These are phyloP conservation scores for Metarhizium humberi DNA, from an alignment of 2,329 filamentous ascomycete genomes.

Conservation along the genomic window DNA sequence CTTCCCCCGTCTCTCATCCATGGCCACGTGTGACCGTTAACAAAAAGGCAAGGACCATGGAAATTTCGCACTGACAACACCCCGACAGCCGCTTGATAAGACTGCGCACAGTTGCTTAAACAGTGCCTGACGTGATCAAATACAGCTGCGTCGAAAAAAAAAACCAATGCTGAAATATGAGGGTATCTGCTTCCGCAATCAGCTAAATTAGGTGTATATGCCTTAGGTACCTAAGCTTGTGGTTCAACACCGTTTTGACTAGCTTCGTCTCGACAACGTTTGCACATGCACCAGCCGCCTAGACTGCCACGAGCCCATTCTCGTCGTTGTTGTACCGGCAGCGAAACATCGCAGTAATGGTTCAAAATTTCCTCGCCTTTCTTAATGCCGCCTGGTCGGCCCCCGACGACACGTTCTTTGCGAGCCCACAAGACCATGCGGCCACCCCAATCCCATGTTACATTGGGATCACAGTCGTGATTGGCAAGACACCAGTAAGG, in stretches of 20 bases:
- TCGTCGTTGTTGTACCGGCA: constrained; percentile 70
- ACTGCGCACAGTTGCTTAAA: background rate
- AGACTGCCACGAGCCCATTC: constrained; percentile 85
- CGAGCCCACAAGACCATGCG: constrained; percentile 62
- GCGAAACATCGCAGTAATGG: constrained; percentile 83
- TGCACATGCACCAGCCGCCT: constrained; percentile 82
- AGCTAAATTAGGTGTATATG: background rate
- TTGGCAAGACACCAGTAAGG: constrained; percentile 95
- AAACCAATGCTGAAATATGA: background rate
- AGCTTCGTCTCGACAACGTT: constrained; percentile 68
- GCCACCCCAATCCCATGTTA: constrained; percentile 87
- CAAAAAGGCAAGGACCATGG: background rate
- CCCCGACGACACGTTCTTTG: constrained; percentile 44
- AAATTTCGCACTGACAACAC: background rate
- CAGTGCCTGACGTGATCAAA: background rate
- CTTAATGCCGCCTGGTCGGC: constrained; percentile 50
- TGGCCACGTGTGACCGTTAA: background rate
- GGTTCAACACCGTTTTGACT: constrained; percentile 11
- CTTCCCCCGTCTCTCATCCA: background rate
- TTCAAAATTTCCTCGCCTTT: constrained; percentile 80
- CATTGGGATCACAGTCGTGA: constrained; percentile 91
- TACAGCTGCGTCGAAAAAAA: too few relatives aligned
- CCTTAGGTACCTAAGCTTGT: background rate
- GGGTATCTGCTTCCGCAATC: background rate
- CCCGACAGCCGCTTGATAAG: background rate